These are phyloP conservation scores for Eutrema heterophyllum DNA, from an alignment of 345 rosid species.

Conservation along the genomic window DNA sequence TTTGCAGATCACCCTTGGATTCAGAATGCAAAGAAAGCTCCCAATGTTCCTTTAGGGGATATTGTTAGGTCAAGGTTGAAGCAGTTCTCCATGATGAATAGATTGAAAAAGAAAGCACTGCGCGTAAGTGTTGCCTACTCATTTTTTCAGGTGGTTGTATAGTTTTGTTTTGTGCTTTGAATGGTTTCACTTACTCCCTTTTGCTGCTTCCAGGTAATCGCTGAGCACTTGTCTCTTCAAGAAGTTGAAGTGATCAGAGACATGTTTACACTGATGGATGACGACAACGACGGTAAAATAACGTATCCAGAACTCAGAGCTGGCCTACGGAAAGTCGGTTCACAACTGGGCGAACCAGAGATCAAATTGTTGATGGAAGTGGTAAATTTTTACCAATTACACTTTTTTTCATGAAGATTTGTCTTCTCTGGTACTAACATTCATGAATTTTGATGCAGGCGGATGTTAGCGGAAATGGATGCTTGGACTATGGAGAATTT, in stretches of 20 bases:
- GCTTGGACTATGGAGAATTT: constrained; percentile 86
- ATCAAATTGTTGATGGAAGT: constrained; percentile 97
- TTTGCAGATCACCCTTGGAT: constrained; percentile 83
- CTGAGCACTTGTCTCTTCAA: constrained; percentile 78
- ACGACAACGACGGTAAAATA: constrained; percentile 81
- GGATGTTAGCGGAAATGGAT: constrained; percentile 91
- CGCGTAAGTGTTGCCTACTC: constrained; percentile 43
- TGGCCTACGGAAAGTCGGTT: constrained; percentile 86
- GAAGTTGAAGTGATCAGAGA: constrained; percentile 94
- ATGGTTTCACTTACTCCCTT: not conserved
- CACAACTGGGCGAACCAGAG: constrained; percentile 88
- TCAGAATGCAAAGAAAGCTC: constrained; percentile 92
- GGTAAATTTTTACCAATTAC: constrained; percentile 38
- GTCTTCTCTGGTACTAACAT: not conserved
- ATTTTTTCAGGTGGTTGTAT: not conserved
- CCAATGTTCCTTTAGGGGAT: constrained; percentile 96
- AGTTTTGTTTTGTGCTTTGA: not conserved
- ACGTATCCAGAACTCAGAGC: constrained; percentile 73
- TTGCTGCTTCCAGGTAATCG: constrained; percentile 64
- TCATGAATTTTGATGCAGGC: constrained; percentile 48
- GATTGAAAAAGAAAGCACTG: constrained; percentile 91
- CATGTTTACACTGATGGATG: constrained; percentile 89
- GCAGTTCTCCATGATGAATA: constrained; percentile 95
- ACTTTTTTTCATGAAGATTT: not conserved
- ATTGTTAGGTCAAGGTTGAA: constrained; percentile 93